These are phyloP conservation scores for Arthroderma sp. DNA, from an alignment of 2,329 filamentous ascomycete genomes.

Conservation along the genomic window DNA sequence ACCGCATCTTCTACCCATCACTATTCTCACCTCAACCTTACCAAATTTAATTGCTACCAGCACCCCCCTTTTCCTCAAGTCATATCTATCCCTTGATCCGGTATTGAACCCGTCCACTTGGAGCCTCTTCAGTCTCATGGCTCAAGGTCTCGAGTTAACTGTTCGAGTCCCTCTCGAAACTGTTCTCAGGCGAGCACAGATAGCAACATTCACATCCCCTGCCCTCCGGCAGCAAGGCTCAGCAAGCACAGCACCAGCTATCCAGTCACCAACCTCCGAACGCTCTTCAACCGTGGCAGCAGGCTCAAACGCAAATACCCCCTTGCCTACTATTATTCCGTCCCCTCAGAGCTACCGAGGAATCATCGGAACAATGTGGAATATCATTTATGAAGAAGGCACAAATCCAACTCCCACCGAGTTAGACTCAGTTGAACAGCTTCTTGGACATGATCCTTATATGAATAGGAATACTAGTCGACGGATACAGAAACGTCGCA, in stretches of 20 bases:
- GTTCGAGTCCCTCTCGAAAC: conserved; percentile 86
- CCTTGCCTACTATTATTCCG: conserved; percentile 63
- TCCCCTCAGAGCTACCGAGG: conserved; percentile 66
- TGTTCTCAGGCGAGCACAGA: conserved; percentile 76
- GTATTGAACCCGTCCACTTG: conserved; percentile 70
- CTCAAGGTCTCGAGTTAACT: conserved; percentile 68
- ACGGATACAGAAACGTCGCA: conserved; percentile 32
- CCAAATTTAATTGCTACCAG: conserved; percentile 73
- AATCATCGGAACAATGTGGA: conserved; percentile 83
- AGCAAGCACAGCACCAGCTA: conserved; percentile 15
- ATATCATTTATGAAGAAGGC: conserved; percentile 75
- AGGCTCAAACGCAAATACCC: conserved; percentile 17
- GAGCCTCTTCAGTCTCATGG: conserved; percentile 68
- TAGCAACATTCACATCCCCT: conserved; percentile 53
- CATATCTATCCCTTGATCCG: conserved; percentile 72
- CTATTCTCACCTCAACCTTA: conserved; percentile 70
- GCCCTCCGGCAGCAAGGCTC: conserved; percentile 33
- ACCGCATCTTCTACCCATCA: conserved; percentile 62
- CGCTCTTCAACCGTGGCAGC: background rate
- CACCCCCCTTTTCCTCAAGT: conserved; percentile 71
- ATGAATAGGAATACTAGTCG: conserved; percentile 23
- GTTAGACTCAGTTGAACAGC: conserved; percentile 30
- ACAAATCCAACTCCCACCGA: conserved; percentile 34
- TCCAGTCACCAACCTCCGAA: conserved; percentile 10
- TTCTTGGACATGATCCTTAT: conserved; percentile 26